Evolutionary conservation across 768 basidiomycete genomes (phyloP).

Genomic region (Russula foetens): DNA sequence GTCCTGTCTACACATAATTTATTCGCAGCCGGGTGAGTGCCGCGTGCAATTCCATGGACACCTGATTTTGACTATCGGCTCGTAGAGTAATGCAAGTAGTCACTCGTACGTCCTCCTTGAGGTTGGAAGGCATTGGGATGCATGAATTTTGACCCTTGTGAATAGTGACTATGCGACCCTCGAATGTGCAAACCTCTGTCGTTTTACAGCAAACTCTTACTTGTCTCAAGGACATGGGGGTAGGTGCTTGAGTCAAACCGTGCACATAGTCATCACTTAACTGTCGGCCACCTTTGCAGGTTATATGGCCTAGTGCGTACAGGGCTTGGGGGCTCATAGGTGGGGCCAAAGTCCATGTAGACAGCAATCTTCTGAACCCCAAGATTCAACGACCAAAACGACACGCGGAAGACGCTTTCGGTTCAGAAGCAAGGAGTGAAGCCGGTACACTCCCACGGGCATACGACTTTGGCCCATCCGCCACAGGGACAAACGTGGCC

Average conservation of each 20-base stretch:
- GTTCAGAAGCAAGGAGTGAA: neutral
- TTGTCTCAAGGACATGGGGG: conserved; percentile 62
- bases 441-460: neutral
- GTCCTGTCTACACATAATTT: conserved; percentile 65
- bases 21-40: conserved; percentile 59
- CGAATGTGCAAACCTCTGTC: conserved; percentile 58
- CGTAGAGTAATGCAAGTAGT: conserved; percentile 72
- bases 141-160: neutral
- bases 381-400: conserved; percentile 13
- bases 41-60: neutral
- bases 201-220: conserved; percentile 57
- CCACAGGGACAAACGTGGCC: neutral
- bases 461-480: neutral
- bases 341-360: conserved; percentile 19
- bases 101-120: conserved; percentile 41
- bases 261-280: conserved; percentile 38
- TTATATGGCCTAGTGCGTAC: conserved; percentile 28
- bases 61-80: conserved; percentile 10
- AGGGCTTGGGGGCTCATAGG: conserved; percentile 19
- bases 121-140: conserved; percentile 11
- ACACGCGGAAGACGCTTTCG: conserved; percentile 18
- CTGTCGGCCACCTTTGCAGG: conserved; percentile 55
- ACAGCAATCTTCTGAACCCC: conserved; percentile 11
- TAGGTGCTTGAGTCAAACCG: conserved; percentile 34
- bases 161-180: conserved; percentile 63